Evolutionary conservation across 2,329 filamentous ascomycete species (phyloP), one percentile per base, ranked within the genome.

Genomic region (Hirsutella minnesotensis): DNA sequence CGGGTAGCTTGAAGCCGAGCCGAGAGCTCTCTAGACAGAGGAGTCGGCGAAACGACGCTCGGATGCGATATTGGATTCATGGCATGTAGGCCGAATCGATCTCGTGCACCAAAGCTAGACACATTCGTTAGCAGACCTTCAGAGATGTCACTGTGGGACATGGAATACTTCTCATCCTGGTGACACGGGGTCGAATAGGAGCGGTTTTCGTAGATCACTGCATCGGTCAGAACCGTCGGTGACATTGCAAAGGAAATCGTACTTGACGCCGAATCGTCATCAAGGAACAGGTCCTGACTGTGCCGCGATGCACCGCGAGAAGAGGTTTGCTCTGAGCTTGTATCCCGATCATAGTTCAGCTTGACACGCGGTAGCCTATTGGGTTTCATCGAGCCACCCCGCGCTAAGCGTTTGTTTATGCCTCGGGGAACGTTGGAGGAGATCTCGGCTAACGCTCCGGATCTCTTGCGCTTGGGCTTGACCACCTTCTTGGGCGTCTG

Each of bases 11-110:
- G 52, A 3, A 53, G 47, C 20, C 54, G 53, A 34, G 52, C 36
- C 19, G 54, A 49, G 5, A 57, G 31, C 30, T 60, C 57, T 47
- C 55, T 53, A 1, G 55, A 48, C 9, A 52, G 47, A 12, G 56
- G 60, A 9, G 60, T 60, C 5, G 61, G 61, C n/a, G 61, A 63
- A 34, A 53, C 52, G 27, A 65, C 48, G 44, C 62, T 67, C 15
- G 65, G 58, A 40, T 66, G 63, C 9, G 64, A 57, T 30, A 58
- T 55, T 15, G 64, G 50, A 34, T 61, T 60, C 16, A 68, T 54
- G 4, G 57, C 53, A 18, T 63, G 62, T 29, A 67, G 50, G 16
- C 52, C 56, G 18, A 62, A 55, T 47, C 55, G 56, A 20, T 55
- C 54, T 38, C 56, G 59, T 45, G 55, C 49, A 50, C 58, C 55